These are phyloP conservation scores for Alternaria dauci DNA, from an alignment of 2,329 filamentous ascomycete species.

Conservation along the genomic window DNA sequence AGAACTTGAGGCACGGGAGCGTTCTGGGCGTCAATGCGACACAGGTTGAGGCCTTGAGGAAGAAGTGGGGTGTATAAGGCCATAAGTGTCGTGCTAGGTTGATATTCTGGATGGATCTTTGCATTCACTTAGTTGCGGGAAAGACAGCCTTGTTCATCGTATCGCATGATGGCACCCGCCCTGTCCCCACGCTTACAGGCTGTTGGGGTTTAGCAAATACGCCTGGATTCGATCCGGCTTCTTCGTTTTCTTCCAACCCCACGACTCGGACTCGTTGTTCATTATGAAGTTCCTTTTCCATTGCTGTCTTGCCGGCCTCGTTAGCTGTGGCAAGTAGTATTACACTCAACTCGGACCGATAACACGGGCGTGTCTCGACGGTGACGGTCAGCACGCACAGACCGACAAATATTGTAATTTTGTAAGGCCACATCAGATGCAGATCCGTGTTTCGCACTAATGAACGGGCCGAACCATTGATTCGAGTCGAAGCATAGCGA, in stretches of 20 bases:
- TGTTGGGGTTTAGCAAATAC: not conserved
- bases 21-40: conserved; percentile 1
- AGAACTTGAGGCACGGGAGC: conserved; percentile 61
- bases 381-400: not conserved
- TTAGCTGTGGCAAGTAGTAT: not conserved
- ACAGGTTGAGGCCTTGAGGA: conserved; percentile 54
- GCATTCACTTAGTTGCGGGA: not conserved
- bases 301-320: not conserved
- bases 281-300: not conserved
- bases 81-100: not conserved
- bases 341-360: not conserved
- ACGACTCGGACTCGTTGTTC: not conserved
- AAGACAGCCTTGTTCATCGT: not conserved
- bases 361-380: conserved; percentile 18
- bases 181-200: not conserved
- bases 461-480: conserved; percentile 18
- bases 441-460: not conserved
- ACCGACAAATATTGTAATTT: conserved; percentile 12
- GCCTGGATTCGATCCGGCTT: not conserved
- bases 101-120: not conserved
- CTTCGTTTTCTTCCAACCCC: not conserved
- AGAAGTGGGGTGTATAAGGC: conserved; percentile 30
- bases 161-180: not conserved
- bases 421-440: conserved; percentile 7
- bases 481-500: conserved; percentile 8